Conservation (phyloP, 2,329 filamentous ascomycete genomes). For the Phialocephala subalpina region DNA sequence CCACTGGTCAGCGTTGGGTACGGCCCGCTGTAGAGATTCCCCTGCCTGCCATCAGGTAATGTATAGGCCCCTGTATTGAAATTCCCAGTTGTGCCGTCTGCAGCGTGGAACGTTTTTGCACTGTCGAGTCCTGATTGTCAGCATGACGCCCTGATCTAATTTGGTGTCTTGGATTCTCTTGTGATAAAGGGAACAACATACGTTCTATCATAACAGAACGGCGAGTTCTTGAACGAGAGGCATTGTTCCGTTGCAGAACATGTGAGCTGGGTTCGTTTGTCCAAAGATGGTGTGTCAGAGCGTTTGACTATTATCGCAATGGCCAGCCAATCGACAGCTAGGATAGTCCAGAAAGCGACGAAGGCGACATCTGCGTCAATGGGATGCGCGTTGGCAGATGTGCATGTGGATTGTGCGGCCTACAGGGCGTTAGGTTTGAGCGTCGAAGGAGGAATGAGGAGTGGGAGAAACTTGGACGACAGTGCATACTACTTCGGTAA, state of each 20-base stretch:
- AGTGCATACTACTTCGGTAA: background rate
- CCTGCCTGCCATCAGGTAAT: background rate
- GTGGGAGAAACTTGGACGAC: background rate
- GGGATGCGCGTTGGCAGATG: background rate
- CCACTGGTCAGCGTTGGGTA: background rate
- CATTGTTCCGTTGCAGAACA: background rate
- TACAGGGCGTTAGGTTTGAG: background rate
- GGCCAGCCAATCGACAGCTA: background rate
- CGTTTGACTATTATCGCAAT: constrained; percentile 2
- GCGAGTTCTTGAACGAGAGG: background rate
- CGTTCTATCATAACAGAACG: background rate
- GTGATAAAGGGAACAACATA: background rate
- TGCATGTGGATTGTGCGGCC: constrained; percentile 3
- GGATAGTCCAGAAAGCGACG: background rate
- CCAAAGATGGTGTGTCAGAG: background rate
- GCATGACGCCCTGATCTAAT: background rate
- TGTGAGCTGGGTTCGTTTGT: background rate
- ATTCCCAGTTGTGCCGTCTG: background rate
- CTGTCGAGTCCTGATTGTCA: background rate
- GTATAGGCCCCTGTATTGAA: background rate
- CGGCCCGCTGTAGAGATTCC: background rate
- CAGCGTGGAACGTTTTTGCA: background rate
- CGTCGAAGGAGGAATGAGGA: background rate
- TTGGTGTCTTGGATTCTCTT: background rate
- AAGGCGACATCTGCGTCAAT: constrained; percentile 8